Evolutionary conservation across 2,329 filamentous ascomycete species (phyloP).

Genomic region (Chrysoporthe puriensis): DNA sequence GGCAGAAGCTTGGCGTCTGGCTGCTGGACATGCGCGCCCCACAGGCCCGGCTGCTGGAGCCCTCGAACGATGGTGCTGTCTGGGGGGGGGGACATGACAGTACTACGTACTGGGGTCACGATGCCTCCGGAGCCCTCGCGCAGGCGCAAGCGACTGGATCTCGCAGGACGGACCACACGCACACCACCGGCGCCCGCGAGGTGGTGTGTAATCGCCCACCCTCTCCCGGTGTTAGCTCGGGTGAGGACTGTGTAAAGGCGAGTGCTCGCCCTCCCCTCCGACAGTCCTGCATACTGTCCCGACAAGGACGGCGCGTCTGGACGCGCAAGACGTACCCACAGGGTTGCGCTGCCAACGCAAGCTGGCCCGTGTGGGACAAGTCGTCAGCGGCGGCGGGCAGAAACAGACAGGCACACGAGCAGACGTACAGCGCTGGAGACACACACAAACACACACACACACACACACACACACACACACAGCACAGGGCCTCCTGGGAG

Average conservation of each 20-base stretch:
- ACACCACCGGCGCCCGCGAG: not conserved
- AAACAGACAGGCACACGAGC: not conserved
- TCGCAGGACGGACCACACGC: not conserved
- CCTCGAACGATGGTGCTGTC: not conserved
- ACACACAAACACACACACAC: not conserved
- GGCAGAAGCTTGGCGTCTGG: not conserved
- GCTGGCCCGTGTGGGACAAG: not conserved
- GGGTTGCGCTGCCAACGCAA: conserved; percentile 3
- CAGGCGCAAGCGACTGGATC: not conserved
- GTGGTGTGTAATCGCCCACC: not conserved
- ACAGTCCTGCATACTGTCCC: not conserved
- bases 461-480: not conserved
- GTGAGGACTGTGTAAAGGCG: conserved; percentile 1
- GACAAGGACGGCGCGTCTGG: conserved; percentile 3
- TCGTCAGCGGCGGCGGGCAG: not conserved
- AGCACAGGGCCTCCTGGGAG: not conserved
- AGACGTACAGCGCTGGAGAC: no score
- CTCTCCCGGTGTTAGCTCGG: not conserved
- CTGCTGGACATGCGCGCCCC: not conserved
- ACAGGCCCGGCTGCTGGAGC: not conserved
- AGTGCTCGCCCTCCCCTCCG: not conserved
- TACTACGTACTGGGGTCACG: not conserved
- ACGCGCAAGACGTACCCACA: conserved; percentile 9
- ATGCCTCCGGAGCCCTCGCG: not conserved
- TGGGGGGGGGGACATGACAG: not conserved